These are phyloP conservation scores for Bipolaris victoriae DNA, from an alignment of 2,329 filamentous ascomycete species.

Conservation along the genomic window DNA sequence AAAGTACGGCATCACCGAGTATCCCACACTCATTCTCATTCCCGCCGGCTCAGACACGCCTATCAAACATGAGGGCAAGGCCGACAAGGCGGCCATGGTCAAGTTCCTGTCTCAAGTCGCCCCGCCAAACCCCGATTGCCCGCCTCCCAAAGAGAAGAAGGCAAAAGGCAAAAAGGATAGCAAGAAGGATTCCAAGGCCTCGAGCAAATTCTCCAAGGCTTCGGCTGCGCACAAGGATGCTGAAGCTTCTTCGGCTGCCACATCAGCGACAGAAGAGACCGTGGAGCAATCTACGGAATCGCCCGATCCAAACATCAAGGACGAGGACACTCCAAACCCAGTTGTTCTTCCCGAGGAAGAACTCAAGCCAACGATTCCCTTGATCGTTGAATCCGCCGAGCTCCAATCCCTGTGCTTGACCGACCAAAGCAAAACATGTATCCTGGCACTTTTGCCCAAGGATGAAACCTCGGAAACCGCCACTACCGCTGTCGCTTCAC, in stretches of 20 bases:
- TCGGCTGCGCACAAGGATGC: slow-evolving; percentile 60
- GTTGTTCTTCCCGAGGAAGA: slow-evolving; percentile 60
- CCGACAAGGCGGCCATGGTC: slow-evolving; percentile 83
- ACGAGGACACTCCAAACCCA: slow-evolving; percentile 54
- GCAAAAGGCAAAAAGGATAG: slow-evolving; percentile 51
- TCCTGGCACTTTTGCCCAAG: slow-evolving; percentile 64
- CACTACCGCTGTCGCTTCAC: slow-evolving; percentile 53
- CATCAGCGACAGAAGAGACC: slow-evolving; percentile 58
- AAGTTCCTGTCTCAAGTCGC: slow-evolving; percentile 82
- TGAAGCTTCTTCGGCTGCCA: slow-evolving; percentile 55
- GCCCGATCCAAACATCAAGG: slow-evolving; percentile 56
- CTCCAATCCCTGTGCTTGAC: slow-evolving; percentile 75
- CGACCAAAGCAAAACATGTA: slow-evolving; percentile 78
- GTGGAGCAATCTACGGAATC: slow-evolving; percentile 62
- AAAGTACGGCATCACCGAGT: slow-evolving; percentile 76
- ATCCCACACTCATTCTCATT: slow-evolving; percentile 81
- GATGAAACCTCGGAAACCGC: slow-evolving; percentile 57
- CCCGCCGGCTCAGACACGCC: slow-evolving; percentile 72
- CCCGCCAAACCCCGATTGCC: slow-evolving; percentile 78
- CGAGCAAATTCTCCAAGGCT: slow-evolving; percentile 58
- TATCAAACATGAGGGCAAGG: slow-evolving; percentile 77
- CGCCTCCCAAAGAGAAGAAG: slow-evolving; percentile 58
- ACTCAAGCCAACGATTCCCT: slow-evolving; percentile 66
- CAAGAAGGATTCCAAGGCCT: slow-evolving; percentile 54
- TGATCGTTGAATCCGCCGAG: slow-evolving; percentile 67